Conservation (phyloP, 495 filamentous ascomycete genomes). For the Aspergillus mulundensis region DNA sequence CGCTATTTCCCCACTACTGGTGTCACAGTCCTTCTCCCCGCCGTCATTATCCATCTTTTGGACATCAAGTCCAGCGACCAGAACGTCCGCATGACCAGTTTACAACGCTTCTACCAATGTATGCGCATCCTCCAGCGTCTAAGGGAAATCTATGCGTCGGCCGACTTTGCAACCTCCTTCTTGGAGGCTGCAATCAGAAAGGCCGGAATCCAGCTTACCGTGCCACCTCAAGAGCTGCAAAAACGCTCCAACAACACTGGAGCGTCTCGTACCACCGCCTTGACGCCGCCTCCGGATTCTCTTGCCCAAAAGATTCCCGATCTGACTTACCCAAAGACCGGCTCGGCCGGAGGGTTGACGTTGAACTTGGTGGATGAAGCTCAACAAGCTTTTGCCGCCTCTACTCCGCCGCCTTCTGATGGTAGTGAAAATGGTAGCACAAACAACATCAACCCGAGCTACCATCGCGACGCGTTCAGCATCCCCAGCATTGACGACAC, state of each 20-base stretch:
- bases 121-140: conserved; percentile 79
- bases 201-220: conserved; percentile 58
- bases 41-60: conserved; percentile 85
- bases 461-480: conserved; percentile 28
- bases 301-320: conserved; percentile 43
- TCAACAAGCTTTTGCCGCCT: conserved; percentile 31
- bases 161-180: conserved; percentile 82
- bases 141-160: conserved; percentile 79
- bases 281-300: conserved; percentile 45
- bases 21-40: conserved; percentile 82
- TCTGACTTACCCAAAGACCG: conserved; percentile 36
- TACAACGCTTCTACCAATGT: conserved; percentile 77
- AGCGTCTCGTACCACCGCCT: conserved; percentile 28
- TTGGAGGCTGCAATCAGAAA: conserved; percentile 80
- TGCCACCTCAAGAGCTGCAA: conserved; percentile 39
- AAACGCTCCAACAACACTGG: conserved; percentile 20
- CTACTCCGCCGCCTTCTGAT: conserved; percentile 43
- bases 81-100: conserved; percentile 60
- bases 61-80: conserved; percentile 78
- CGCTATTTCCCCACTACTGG: conserved; percentile 80
- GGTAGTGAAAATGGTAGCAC: conserved; percentile 45
- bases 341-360: conserved; percentile 10
- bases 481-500: conserved; percentile 34
- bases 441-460: conserved; percentile 38
- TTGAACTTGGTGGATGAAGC: conserved; percentile 19